Conservation (phyloP, 495 filamentous ascomycete genomes). For the Aspergillus coremiiformis region DNA sequence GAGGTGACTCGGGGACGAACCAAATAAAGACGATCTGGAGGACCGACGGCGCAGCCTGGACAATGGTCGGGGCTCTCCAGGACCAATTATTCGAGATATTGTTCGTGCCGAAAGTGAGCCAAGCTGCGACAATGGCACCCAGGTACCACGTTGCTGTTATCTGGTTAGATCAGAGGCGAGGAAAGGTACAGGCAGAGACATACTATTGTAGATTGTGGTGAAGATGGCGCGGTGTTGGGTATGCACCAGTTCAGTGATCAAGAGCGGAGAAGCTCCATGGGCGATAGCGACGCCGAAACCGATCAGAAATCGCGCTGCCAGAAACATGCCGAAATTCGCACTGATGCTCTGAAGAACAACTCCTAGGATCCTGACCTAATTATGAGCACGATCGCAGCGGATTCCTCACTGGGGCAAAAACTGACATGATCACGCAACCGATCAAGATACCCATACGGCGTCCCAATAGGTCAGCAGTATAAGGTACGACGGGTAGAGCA, state of each 20-base stretch:
- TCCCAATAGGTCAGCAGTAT: constrained; percentile 54
- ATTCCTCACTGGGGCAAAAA: constrained; percentile 40
- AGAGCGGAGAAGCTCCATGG: constrained; percentile 54
- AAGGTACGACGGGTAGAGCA: constrained; percentile 57
- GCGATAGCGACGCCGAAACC: constrained; percentile 61
- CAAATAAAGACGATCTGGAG: constrained; percentile 42
- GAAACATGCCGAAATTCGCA: constrained; percentile 35
- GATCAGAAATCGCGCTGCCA: constrained; percentile 18
- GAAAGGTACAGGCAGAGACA: constrained; percentile 25
- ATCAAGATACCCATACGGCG: constrained; percentile 54
- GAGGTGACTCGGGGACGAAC: constrained; percentile 43
- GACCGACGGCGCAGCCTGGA: constrained; percentile 43
- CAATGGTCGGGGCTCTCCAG: constrained; percentile 41
- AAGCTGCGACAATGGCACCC: constrained; percentile 41
- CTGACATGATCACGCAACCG: constrained; percentile 57
- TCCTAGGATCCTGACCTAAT: constrained; percentile 39
- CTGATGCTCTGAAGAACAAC: constrained; percentile 46
- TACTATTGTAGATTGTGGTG: constrained; percentile 60
- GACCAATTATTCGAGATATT: constrained; percentile 39
- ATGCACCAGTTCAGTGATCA: constrained; percentile 58
- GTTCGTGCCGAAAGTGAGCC: constrained; percentile 27
- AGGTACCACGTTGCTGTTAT: constrained; percentile 18
- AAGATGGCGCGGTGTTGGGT: constrained; percentile 60
- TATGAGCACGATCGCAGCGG: constrained; percentile 36
- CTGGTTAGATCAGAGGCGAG: neutral